Evolutionary conservation across 2,329 filamentous ascomycete species (phyloP).

Genomic region (Fusarium poae): DNA sequence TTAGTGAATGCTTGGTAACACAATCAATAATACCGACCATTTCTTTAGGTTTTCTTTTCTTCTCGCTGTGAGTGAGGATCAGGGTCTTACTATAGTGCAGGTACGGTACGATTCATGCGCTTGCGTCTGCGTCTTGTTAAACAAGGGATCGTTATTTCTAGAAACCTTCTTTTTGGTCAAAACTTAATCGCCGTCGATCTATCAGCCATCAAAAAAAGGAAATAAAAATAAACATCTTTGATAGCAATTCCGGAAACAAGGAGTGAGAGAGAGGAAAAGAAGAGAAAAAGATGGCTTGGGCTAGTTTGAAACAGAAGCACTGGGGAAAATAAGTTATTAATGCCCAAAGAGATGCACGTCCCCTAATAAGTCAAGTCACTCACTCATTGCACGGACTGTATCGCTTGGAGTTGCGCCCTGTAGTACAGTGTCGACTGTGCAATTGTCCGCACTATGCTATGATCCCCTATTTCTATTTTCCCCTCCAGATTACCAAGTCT

Average conservation of each 20-base stretch:
- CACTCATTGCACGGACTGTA: conserved; percentile 37
- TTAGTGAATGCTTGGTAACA: conserved; percentile 33
- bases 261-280: neutral
- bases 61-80: neutral
- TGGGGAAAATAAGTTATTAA: conserved; percentile 22
- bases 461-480: conserved; percentile 40
- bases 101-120: conserved; percentile 25
- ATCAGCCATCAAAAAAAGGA: conserved; percentile 1
- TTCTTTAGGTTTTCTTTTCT: conserved; percentile 1
- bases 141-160: conserved; percentile 16
- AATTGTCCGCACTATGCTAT: conserved; percentile 12
- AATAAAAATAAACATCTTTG: neutral
- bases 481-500: conserved; percentile 4
- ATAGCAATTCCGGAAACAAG: conserved; percentile 8
- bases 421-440: conserved; percentile 32
- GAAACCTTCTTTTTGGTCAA: conserved; percentile 16
- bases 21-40: conserved; percentile 3
- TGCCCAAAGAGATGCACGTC: conserved; percentile 42
- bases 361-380: conserved; percentile 7
- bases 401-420: conserved; percentile 20
- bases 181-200: neutral
- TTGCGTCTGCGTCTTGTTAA: neutral
- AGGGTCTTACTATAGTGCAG: conserved; percentile 20
- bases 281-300: conserved; percentile 23
- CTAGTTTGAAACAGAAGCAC: conserved; percentile 50